Evolutionary conservation across 129 eudicot species (phyloP).

Genomic region (Apium graveolens): DNA sequence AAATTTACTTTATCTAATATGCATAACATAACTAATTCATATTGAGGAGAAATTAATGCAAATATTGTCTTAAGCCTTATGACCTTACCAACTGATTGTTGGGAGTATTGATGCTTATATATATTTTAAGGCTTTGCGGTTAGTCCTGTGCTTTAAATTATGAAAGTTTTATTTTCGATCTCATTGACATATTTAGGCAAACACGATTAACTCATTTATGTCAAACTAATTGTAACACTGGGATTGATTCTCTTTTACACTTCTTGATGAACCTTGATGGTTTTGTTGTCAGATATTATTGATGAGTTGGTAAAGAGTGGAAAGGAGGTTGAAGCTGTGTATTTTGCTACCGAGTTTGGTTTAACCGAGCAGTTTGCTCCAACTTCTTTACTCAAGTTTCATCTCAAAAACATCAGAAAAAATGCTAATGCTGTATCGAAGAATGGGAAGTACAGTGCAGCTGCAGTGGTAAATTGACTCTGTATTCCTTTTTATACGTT

Average conservation of each 20-base stretch:
- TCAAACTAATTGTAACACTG: background rate
- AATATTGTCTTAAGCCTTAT: background rate
- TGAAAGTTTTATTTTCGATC: background rate
- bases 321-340: conserved; percentile 52
- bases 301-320: conserved; percentile 45
- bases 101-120: background rate
- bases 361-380: conserved; percentile 42
- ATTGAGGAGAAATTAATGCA: background rate
- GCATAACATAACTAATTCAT: background rate
- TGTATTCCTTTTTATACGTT: background rate
- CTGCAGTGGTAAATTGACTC: conserved; percentile 33
- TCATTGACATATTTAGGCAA: background rate
- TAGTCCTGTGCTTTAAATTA: background rate
- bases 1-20: background rate
- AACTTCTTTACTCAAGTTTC: conserved; percentile 33
- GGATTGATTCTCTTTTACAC: background rate
- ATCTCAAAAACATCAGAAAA: conserved; percentile 23
- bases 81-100: background rate
- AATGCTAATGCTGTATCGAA: conserved; percentile 20
- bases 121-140: background rate
- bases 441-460: conserved; percentile 14
- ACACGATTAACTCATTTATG: background rate
- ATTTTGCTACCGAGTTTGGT: conserved; percentile 38
- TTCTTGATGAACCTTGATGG: background rate
- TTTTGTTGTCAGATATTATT: conserved; percentile 32